Evolutionary conservation across 176 grass and related monocot species (phyloP), one percentile per base, ranked within the genome.

Genomic region (Puya raimondii): DNA sequence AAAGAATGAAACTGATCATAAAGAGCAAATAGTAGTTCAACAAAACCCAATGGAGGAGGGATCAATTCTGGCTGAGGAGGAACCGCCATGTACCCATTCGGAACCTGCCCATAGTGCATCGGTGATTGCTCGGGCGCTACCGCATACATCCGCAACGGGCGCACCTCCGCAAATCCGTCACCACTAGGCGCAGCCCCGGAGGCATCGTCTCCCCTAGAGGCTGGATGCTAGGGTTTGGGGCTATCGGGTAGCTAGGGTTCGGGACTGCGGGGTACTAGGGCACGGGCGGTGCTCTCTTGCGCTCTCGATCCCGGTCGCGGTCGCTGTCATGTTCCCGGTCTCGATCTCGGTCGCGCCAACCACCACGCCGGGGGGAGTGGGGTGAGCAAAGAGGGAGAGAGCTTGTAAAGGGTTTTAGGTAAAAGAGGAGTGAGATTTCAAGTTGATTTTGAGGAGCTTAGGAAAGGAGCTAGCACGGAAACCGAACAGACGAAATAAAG

Each of bases 1-100:
- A 11, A 9, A 12, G 1, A 47, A 71, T 21, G 33, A 53, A 71
- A 12, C 9, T 17, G 20, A 71, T 22, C 68, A 50, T 17, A 50
- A 12, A 52, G 10, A 49, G 20, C 25, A 29, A 71, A 71, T 71
- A 72, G 11, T 71, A 59, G 33, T 72, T 50, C 17, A 68, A 42
- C 22, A 68, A 57, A 63, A 80, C 83, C 83, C 72, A 85, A 72
- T 2, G 78, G 83, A 47, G 77, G 77, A 77, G 72, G 82, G 48
- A 85, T 85, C 48, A 58, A 72, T 58, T 59, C 72, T 53, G 78
- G 66, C 47, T 27, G 65, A 12, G 20, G 64, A 69, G 75, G 53
- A 1, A 69, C 47, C 52, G 52, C 42, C 27, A 72, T 70, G 18
- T 68, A 70, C 47, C 29, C 72, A 72, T 80, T 85, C 13, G 47